Conservation (phyloP, 805 yeast species). For the Alloascoidea africana region DNA sequence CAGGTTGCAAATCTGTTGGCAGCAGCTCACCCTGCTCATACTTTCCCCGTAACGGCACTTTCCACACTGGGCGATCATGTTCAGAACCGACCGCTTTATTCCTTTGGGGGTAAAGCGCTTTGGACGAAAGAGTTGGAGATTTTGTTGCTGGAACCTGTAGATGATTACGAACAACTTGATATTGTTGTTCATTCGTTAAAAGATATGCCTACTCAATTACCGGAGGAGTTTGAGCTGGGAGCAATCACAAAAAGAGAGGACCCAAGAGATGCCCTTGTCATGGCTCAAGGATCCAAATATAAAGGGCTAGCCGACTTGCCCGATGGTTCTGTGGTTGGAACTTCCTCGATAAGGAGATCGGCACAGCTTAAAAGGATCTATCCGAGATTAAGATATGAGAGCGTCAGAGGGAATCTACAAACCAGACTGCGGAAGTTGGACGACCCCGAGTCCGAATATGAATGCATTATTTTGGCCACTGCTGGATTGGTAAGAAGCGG, state of each 20-base stretch:
- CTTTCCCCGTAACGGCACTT: constrained; percentile 66
- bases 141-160: constrained; percentile 42
- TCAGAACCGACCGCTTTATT: constrained; percentile 71
- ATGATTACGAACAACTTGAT: constrained; percentile 56
- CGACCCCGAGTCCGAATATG: constrained; percentile 41
- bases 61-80: constrained; percentile 86
- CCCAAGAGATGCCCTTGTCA: constrained; percentile 83
- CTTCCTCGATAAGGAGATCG: constrained; percentile 86
- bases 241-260: constrained; percentile 79
- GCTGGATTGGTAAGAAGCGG: constrained; percentile 79
- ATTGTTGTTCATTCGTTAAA: constrained; percentile 88
- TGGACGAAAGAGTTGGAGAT: constrained; percentile 96
- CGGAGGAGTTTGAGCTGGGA: constrained; percentile 82
- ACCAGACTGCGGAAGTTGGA: constrained; percentile 78
- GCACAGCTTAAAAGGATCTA: constrained; percentile 73
- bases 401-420: constrained; percentile 72
- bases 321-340: constrained; percentile 76
- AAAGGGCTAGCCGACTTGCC: constrained; percentile 63
- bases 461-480: constrained; percentile 77
- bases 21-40: constrained; percentile 41
- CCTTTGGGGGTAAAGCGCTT: constrained; percentile 90
- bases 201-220: constrained; percentile 82
- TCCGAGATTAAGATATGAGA: constrained; percentile 67
- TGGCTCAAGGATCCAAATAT: constrained; percentile 52
- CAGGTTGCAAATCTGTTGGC: constrained; percentile 50